Percentiles rank a stretch among this genome's conserved stretches.
phyloP scores from a whole-genome alignment of 1,284 basidiomycete genomes.

The Porphyrellus sp. region DNA sequence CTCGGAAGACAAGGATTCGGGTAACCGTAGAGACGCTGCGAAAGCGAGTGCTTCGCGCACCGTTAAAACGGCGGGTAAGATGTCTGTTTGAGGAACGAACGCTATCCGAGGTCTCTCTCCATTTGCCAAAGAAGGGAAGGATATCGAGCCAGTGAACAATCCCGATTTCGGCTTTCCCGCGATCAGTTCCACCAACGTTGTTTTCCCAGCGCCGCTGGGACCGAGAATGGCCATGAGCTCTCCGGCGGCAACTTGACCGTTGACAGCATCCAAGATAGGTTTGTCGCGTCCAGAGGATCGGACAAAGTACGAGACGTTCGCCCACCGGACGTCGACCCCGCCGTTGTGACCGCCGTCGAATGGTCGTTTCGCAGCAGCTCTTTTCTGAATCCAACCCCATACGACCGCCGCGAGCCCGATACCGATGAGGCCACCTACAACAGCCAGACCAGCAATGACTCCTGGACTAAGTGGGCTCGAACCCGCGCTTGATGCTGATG shows the following conservation, averaged over 20 bases:
- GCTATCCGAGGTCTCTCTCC: constrained; percentile 54
- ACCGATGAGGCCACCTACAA: constrained; percentile 68
- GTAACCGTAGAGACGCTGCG: constrained; percentile 78
- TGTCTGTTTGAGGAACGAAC: constrained; percentile 85
- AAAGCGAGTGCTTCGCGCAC: constrained; percentile 83
- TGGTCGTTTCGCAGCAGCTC: constrained; percentile 52
- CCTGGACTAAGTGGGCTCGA: constrained; percentile 61
- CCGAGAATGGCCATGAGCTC: constrained; percentile 86
- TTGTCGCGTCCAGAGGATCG: constrained; percentile 50
- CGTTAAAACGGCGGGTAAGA: constrained; percentile 76
- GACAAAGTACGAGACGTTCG: constrained; percentile 65
- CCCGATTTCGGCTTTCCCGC: constrained; percentile 76
- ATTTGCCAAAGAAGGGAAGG: constrained; percentile 44
- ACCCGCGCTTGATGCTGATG: constrained; percentile 22
- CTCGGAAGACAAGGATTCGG: constrained; percentile 69
- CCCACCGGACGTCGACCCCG: constrained; percentile 69
- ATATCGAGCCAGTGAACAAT: constrained; percentile 60
- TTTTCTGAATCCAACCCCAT: constrained; percentile 61
- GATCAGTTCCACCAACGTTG: constrained; percentile 81
- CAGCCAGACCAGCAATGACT: constrained; percentile 84
- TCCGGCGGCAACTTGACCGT: constrained; percentile 68
- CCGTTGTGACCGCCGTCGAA: constrained; percentile 39
- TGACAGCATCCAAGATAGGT: constrained; percentile 68
- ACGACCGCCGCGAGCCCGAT: constrained; percentile 55
- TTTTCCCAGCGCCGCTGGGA: constrained; percentile 85